A percentile compares a stretch with the other conserved stretches of the same genome.
These are phyloP conservation scores for Arthroderma sp. DNA, from an alignment of 2,329 filamentous ascomycete genomes.

Conservation along the genomic window DNA sequence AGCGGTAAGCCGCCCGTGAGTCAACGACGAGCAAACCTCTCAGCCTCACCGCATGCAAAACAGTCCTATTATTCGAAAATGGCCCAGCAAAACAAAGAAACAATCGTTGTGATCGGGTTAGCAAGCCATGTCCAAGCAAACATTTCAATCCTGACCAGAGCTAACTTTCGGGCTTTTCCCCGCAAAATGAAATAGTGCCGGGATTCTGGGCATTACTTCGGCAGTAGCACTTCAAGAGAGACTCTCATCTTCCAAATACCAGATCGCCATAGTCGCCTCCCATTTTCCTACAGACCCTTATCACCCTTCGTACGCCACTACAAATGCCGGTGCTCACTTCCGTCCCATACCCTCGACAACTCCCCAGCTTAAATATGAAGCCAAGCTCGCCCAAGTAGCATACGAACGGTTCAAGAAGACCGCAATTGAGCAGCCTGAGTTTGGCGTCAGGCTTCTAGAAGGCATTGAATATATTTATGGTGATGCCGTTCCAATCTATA, in stretches of 20 bases:
- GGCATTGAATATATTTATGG: slow-evolving; percentile 29
- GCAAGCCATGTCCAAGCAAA: slow-evolving; percentile 1
- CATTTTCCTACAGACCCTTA: slow-evolving; percentile 24
- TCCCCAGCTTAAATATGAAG: slow-evolving; percentile 24
- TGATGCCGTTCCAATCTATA: slow-evolving; percentile 11
- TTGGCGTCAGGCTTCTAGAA: slow-evolving; percentile 25
- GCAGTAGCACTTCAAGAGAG: slow-evolving; percentile 21
- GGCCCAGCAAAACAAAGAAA: slow-evolving; percentile 10
- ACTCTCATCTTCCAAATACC: slow-evolving; percentile 15
- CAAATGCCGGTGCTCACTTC: slow-evolving; percentile 36
- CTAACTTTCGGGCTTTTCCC: background rate
- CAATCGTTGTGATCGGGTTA: slow-evolving; percentile 27
- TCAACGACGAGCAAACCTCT: too few species aligned
- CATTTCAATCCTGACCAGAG: slow-evolving; percentile 3
- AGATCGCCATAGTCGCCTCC: slow-evolving; percentile 27
- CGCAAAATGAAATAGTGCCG: slow-evolving; percentile 19
- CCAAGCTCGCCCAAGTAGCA: slow-evolving; percentile 25
- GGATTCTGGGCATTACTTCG: slow-evolving; percentile 27
- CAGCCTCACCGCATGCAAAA: too few species aligned
- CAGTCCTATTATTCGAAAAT: too few species aligned
- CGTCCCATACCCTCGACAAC: slow-evolving; percentile 30
- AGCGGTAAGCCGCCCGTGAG: too few species aligned
- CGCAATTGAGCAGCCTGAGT: slow-evolving; percentile 20
- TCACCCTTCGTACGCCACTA: slow-evolving; percentile 31
- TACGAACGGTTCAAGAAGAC: slow-evolving; percentile 26